Percentiles rank a stretch among this genome's conserved stretches.
Conservation (phyloP, 2,329 filamentous ascomycete species). For the Coniosporium tulheliwenetii region DNA sequence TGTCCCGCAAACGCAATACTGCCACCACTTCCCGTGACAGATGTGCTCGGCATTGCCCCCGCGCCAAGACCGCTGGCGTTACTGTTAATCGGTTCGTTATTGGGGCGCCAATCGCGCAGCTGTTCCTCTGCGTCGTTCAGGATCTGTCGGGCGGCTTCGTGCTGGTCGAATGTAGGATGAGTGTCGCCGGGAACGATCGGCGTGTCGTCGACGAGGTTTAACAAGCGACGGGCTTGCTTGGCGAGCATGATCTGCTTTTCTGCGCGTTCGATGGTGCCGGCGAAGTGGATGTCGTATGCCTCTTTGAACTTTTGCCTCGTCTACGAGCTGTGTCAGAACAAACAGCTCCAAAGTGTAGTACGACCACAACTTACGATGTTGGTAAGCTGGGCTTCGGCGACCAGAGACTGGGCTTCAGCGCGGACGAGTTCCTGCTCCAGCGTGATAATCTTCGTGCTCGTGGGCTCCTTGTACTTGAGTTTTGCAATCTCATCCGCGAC, state of each 20-base stretch:
- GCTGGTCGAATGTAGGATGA: constrained; percentile 51
- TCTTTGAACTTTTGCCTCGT: constrained; percentile 94
- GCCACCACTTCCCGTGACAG: too few species aligned
- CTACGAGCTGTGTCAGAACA: constrained; percentile 28
- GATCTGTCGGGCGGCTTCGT: constrained; percentile 59
- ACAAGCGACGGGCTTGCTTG: constrained; percentile 70
- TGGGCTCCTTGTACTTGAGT: constrained; percentile 82
- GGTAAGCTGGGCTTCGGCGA: constrained; percentile 89
- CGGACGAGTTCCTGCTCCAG: constrained; percentile 94
- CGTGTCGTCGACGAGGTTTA: constrained; percentile 76
- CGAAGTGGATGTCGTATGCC: constrained; percentile 76
- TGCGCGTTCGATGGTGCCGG: constrained; percentile 83
- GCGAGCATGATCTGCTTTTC: constrained; percentile 95
- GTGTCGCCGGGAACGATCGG: constrained; percentile 77
- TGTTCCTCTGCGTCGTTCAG: constrained; percentile 88
- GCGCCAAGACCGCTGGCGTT: constrained; percentile 31
- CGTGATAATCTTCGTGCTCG: constrained; percentile 63
- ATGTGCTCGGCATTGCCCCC: neutral
- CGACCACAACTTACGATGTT: constrained; percentile 55
- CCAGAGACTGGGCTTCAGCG: constrained; percentile 87
- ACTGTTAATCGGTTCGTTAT: constrained; percentile 37
- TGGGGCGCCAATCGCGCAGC: constrained; percentile 56
- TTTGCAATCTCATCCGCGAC: constrained; percentile 84
- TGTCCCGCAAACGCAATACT: too few species aligned
- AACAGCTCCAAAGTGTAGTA: too few species aligned